Percentiles rank a stretch among this genome's conserved stretches.
Evolutionary conservation across 805 yeast species (phyloP).

Genomic region (Grigorovia transvaalensis): DNA sequence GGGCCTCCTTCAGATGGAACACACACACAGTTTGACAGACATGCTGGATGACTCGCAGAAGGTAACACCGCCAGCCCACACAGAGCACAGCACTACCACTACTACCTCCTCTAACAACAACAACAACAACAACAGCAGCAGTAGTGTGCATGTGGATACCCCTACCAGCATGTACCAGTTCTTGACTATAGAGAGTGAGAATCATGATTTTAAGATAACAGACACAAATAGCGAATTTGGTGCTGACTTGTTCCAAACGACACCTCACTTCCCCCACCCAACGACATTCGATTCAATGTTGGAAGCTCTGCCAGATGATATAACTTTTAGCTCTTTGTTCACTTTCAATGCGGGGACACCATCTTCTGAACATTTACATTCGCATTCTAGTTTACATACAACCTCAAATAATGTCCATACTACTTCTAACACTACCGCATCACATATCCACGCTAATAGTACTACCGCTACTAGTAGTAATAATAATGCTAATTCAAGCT

Average conservation of each 20-base stretch:
- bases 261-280: not conserved
- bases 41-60: not conserved
- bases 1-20: not conserved
- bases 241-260: not conserved
- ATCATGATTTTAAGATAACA: not conserved
- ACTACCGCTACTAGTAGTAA: not conserved
- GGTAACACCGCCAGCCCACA: not conserved
- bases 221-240: not conserved
- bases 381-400: not conserved
- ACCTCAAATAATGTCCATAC: not conserved
- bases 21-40: not conserved
- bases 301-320: constrained; percentile 28
- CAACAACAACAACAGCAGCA: not conserved
- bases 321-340: constrained; percentile 12
- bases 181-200: not conserved
- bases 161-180: not conserved
- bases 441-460: not conserved
- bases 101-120: too few relatives aligned
- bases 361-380: not conserved
- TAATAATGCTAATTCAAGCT: constrained; percentile 1
- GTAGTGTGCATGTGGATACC: not conserved
- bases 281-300: constrained; percentile 26
- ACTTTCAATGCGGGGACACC: constrained; percentile 1
- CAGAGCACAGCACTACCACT: not conserved
- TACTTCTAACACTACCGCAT: not conserved